Conservation (phyloP, 345 rosid genomes). For the Ceriops decandra region DNA sequence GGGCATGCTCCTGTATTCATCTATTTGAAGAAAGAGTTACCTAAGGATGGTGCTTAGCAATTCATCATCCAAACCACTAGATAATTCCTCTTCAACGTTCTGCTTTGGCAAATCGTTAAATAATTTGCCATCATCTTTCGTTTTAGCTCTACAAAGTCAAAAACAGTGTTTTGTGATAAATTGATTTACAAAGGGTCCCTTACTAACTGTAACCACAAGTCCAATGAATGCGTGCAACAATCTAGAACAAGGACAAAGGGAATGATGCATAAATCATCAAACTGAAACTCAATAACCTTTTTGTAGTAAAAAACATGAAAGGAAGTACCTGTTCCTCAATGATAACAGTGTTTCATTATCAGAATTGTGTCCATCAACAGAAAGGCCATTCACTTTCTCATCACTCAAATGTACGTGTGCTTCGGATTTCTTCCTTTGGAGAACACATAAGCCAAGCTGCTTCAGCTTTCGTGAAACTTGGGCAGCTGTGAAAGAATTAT, state of each 20-base stretch:
- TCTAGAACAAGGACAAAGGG: not conserved
- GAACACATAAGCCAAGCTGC: constrained; percentile 68
- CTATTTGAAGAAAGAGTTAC: constrained; percentile 25
- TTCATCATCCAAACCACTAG: constrained; percentile 42
- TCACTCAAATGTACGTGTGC: constrained; percentile 46
- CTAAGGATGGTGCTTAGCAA: constrained; percentile 37
- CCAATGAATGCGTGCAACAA: not conserved
- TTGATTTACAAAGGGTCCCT: not conserved
- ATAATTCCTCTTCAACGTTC: constrained; percentile 13
- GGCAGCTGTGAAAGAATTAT: constrained; percentile 52
- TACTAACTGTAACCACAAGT: not conserved
- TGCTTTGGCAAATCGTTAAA: constrained; percentile 14
- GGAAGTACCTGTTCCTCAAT: constrained; percentile 53
- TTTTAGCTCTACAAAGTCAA: constrained; percentile 25
- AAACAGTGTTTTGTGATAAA: not conserved
- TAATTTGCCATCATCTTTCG: constrained; percentile 13
- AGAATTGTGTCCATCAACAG: constrained; percentile 30
- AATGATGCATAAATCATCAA: not conserved
- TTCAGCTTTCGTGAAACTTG: constrained; percentile 76
- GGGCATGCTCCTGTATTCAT: not conserved
- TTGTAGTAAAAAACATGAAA: constrained; percentile 3
- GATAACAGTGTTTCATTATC: constrained; percentile 68
- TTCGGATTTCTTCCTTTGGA: constrained; percentile 38
- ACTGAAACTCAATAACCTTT: not conserved
- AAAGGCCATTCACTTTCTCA: constrained; percentile 36